Evolutionary conservation across 345 rosid species (phyloP).

Genomic region (Arabidopsis suecica): DNA sequence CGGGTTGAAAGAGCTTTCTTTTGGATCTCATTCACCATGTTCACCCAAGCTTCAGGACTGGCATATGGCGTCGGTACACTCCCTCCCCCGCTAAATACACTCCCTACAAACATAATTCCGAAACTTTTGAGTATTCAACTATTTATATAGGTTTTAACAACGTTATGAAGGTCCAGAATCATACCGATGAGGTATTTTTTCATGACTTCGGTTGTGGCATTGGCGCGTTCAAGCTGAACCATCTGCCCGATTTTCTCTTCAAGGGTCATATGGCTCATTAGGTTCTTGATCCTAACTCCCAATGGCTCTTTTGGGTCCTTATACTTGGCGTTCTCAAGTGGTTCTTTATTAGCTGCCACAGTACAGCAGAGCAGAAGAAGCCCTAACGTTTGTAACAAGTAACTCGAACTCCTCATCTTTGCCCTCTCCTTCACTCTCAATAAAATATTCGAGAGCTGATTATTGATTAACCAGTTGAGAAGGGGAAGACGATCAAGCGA

Average conservation of each 20-base stretch:
- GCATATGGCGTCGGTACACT: constrained; percentile 55
- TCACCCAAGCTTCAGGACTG: constrained; percentile 55
- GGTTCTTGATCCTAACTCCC: constrained; percentile 47
- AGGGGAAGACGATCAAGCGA: constrained; percentile 6
- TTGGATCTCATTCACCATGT: constrained; percentile 60
- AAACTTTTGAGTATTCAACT: not conserved
- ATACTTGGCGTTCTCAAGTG: constrained; percentile 36
- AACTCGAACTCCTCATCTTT: constrained; percentile 25
- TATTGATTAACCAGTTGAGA: constrained; percentile 17
- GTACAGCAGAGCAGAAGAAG: constrained; percentile 40
- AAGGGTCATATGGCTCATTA: constrained; percentile 56
- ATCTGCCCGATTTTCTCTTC: constrained; percentile 66
- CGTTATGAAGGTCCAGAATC: not conserved
- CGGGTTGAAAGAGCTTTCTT: constrained; percentile 57
- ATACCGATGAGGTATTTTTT: constrained; percentile 51
- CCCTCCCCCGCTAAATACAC: constrained; percentile 67
- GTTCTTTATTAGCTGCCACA: constrained; percentile 29
- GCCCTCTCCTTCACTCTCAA: constrained; percentile 12
- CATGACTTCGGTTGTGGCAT: constrained; percentile 53
- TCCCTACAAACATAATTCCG: constrained; percentile 30
- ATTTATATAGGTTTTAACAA: not conserved
- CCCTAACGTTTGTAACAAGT: constrained; percentile 35
- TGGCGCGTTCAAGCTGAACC: constrained; percentile 55
- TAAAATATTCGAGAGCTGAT: not conserved
- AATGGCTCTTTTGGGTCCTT: constrained; percentile 48